phyloP scores from a whole-genome alignment of 2,329 filamentous ascomycete species.

The Epichloe bromicola region DNA sequence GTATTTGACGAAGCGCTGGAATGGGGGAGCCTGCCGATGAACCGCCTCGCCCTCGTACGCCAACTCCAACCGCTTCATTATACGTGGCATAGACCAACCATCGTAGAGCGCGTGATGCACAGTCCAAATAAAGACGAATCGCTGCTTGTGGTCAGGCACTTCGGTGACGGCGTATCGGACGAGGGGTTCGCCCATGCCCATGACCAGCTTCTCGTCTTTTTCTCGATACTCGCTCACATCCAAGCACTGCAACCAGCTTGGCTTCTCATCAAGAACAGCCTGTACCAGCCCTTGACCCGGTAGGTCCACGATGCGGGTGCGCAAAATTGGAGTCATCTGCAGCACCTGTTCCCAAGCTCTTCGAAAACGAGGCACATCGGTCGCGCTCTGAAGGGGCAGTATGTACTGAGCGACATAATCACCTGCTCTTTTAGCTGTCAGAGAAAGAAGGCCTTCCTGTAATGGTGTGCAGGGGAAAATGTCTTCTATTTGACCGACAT shows the following conservation, averaged over 20 bases:
- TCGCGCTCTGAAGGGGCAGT: neutral
- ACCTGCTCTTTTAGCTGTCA: conserved; percentile 3
- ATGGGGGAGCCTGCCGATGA: conserved; percentile 11
- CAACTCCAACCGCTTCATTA: conserved; percentile 26
- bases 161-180: conserved; percentile 6
- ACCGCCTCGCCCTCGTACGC: conserved; percentile 19
- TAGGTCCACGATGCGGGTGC: conserved; percentile 6
- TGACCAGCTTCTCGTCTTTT: conserved; percentile 16
- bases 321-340: conserved; percentile 4
- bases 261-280: conserved; percentile 24
- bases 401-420: conserved; percentile 5
- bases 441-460: conserved; percentile 7
- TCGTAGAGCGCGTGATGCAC: conserved; percentile 39
- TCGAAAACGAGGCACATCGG: neutral
- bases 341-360: conserved; percentile 5
- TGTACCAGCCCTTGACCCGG: conserved; percentile 24
- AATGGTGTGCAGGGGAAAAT: conserved; percentile 7
- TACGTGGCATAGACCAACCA: conserved; percentile 33
- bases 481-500: conserved; percentile 3
- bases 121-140: conserved; percentile 19
- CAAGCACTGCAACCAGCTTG: conserved; percentile 16
- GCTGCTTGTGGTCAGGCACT: neutral
- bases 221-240: conserved; percentile 22
- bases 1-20: conserved; percentile 31
- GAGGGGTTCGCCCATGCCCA: conserved; percentile 11